Evolutionary conservation across 2,329 filamentous ascomycete genomes (phyloP).

Genomic region (Microdochium bolleyi): DNA sequence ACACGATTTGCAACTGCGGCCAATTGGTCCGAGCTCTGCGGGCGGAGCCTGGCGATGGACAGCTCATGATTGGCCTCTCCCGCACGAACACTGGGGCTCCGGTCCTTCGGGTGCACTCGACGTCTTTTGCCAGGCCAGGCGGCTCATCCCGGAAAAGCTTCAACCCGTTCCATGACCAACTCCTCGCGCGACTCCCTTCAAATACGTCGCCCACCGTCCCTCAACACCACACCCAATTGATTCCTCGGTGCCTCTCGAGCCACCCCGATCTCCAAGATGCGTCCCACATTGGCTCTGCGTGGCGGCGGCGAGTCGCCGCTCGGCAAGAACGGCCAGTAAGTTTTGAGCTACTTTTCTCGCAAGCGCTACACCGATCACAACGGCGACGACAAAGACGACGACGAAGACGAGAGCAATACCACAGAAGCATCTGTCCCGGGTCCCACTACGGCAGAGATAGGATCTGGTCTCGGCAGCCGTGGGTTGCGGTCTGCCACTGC

Average conservation of each 20-base stretch:
- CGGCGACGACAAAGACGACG: not conserved
- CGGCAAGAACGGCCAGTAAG: constrained; percentile 37
- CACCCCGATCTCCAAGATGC: constrained; percentile 27
- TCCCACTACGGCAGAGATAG: not conserved
- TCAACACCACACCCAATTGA: constrained; percentile 16
- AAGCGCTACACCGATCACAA: no score
- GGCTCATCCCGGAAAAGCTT: not conserved
- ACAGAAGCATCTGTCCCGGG: no score
- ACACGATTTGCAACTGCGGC: not conserved
- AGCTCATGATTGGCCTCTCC: not conserved
- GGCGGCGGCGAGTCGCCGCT: constrained; percentile 30
- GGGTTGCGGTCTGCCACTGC: no score
- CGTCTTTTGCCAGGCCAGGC: not conserved
- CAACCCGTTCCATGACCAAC: not conserved
- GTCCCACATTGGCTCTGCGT: constrained; percentile 34
- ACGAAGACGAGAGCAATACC: not conserved
- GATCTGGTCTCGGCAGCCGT: not conserved
- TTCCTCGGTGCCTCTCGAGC: constrained; percentile 3
- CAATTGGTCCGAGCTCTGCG: not conserved
- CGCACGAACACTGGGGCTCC: not conserved
- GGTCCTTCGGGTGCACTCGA: no score
- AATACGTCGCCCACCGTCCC: not conserved
- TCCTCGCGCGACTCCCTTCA: not conserved
- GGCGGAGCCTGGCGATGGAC: not conserved
- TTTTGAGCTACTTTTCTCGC: constrained; percentile 19